Evolutionary conservation across 192 early-diverging fungal species (phyloP).

Genomic region (Umbelopsis isabellina): DNA sequence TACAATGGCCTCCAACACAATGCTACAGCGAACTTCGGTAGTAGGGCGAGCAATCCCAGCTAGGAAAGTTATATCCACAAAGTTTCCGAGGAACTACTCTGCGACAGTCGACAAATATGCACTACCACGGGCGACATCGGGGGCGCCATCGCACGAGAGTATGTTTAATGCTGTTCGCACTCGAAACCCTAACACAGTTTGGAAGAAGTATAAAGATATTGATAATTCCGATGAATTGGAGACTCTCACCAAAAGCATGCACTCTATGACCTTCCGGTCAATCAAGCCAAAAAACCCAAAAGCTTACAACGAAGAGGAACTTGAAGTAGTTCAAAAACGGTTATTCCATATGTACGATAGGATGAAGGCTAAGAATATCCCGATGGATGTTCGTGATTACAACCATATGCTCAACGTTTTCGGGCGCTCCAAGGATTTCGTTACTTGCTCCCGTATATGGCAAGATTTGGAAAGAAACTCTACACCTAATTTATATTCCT

Average conservation of each 20-base stretch:
- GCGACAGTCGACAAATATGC: slow-evolving; percentile 2
- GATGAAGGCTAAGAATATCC: slow-evolving; percentile 22
- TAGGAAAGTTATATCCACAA: not conserved
- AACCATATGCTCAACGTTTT: slow-evolving; percentile 40
- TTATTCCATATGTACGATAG: slow-evolving; percentile 24
- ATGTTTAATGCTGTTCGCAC: slow-evolving; percentile 25
- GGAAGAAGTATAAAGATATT: slow-evolving; percentile 34
- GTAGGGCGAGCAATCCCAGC: not conserved
- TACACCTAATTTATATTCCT: slow-evolving; percentile 32
- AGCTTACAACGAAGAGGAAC: slow-evolving; percentile 28
- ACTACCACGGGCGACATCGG: not conserved
- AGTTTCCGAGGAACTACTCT: not conserved
- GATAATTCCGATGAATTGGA: slow-evolving; percentile 25
- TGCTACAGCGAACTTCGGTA: not conserved
- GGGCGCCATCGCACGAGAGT: not conserved
- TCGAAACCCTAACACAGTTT: slow-evolving; percentile 30
- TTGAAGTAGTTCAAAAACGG: slow-evolving; percentile 28
- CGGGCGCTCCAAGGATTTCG: slow-evolving; percentile 36
- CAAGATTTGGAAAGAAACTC: slow-evolving; percentile 8
- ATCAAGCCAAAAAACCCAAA: slow-evolving; percentile 26
- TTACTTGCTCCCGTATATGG: slow-evolving; percentile 26
- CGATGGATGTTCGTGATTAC: slow-evolving; percentile 40
- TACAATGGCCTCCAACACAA: no score
- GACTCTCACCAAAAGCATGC: slow-evolving; percentile 28
- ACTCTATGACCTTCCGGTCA: slow-evolving; percentile 35